A percentile compares a stretch with the other conserved stretches of the same genome.
Evolutionary conservation across 192 early-diverging fungal species (phyloP).

Genomic region (Dissophora globulifera): DNA sequence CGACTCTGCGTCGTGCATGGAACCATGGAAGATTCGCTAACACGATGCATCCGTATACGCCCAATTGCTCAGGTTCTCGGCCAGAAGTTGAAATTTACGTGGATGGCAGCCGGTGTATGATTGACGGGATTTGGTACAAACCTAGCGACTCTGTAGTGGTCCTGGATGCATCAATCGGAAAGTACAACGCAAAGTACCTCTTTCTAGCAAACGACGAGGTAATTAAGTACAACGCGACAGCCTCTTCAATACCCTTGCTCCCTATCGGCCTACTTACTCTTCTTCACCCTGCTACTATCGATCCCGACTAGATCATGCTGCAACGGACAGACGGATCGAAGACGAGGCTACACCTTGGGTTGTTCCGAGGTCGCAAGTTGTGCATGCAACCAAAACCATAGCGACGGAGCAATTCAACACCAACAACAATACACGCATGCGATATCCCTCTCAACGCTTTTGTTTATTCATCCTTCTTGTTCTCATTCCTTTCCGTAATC

Average conservation of each 20-base stretch:
- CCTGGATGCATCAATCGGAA: constrained; percentile 39
- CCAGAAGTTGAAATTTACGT: constrained; percentile 44
- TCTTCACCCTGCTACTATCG: too few species aligned
- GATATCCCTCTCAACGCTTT: constrained; percentile 1
- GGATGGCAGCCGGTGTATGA: constrained; percentile 41
- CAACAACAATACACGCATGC: too few species aligned
- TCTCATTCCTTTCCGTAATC: too few species aligned
- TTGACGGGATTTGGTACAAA: constrained; percentile 50
- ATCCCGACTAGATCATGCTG: constrained; percentile 45
- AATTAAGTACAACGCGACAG: neutral
- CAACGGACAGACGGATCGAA: constrained; percentile 48
- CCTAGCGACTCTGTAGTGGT: constrained; percentile 45
- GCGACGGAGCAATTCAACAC: too few species aligned
- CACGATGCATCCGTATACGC: too few species aligned
- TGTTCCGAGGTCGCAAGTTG: constrained; percentile 38
- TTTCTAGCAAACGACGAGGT: constrained; percentile 35
- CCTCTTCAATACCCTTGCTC: too few species aligned
- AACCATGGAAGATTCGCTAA: too few species aligned
- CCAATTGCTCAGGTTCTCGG: neutral
- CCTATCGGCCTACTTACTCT: neutral
- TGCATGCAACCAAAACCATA: constrained; percentile 46
- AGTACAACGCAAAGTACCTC: constrained; percentile 48
- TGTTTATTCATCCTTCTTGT: too few species aligned
- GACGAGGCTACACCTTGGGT: constrained; percentile 35
- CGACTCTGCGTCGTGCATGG: too few species aligned